These are phyloP conservation scores for Lasiosphaeris hirsuta DNA, from an alignment of 495 filamentous ascomycete genomes.

Conservation along the genomic window DNA sequence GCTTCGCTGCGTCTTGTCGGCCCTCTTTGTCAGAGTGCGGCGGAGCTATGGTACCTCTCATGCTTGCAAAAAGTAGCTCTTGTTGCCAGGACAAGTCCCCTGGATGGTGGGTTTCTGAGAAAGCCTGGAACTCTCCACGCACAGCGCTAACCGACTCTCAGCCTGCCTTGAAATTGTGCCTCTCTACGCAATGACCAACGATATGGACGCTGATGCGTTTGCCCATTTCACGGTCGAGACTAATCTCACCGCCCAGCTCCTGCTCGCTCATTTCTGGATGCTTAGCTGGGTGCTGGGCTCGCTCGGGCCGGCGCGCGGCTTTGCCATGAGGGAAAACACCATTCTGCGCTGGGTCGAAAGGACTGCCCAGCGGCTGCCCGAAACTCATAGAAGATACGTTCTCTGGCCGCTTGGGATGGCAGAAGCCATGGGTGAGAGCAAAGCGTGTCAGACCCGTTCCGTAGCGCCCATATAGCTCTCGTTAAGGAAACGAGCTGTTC, in stretches of 20 bases:
- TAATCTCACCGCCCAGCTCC: constrained; percentile 38
- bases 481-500: neutral
- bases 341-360: constrained; percentile 10
- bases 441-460: neutral
- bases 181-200: constrained; percentile 12
- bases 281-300: constrained; percentile 6
- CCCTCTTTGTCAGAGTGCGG: constrained; percentile 1
- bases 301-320: constrained; percentile 2
- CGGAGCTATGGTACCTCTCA: neutral
- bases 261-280: constrained; percentile 44
- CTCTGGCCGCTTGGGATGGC: constrained; percentile 19
- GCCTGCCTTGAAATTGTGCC: constrained; percentile 16
- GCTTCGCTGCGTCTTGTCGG: neutral
- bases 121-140: neutral
- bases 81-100: neutral
- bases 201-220: constrained; percentile 37
- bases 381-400: constrained; percentile 4
- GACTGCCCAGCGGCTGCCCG: constrained; percentile 6
- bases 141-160: neutral
- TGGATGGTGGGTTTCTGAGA: neutral
- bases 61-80: neutral
- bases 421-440: neutral
- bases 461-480: neutral
- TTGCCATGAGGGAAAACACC: constrained; percentile 5
- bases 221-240: constrained; percentile 35